A percentile compares a stretch with the other conserved stretches of the same genome.
Evolutionary conservation across 352 stramenopile genomes (phyloP).

Genomic region (Aphanomyces invadans): DNA sequence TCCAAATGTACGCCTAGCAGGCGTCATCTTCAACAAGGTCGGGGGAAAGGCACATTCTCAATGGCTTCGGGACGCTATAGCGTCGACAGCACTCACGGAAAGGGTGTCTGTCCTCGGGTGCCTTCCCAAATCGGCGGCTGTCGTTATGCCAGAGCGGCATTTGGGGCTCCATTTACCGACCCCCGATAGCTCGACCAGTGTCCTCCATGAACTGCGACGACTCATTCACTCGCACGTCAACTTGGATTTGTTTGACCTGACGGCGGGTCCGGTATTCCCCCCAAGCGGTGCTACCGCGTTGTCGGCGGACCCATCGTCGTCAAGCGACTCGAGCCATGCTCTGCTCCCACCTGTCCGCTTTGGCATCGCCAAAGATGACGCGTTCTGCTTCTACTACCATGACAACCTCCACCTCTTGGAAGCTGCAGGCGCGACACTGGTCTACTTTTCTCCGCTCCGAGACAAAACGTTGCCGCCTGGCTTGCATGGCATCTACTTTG

Average conservation of each 20-base stretch:
- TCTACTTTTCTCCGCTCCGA: constrained; percentile 26
- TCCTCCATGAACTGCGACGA: background rate
- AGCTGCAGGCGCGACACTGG: background rate
- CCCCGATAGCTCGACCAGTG: background rate
- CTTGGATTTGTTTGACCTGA: no score
- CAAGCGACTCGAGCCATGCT: no score
- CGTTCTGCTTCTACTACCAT: constrained; percentile 25
- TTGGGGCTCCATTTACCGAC: constrained; percentile 27
- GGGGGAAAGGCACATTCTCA: constrained; percentile 16
- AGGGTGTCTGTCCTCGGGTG: constrained; percentile 12
- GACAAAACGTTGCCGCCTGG: constrained; percentile 13
- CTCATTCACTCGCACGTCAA: constrained; percentile 17
- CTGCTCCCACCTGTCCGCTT: constrained; percentile 14
- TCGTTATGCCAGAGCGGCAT: constrained; percentile 28
- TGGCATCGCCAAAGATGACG: constrained; percentile 17
- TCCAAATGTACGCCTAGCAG: constrained; percentile 17
- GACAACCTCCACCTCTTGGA: constrained; percentile 21
- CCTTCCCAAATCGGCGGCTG: constrained; percentile 16
- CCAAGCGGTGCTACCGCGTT: no score
- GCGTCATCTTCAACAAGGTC: constrained; percentile 28
- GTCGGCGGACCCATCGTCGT: no score
- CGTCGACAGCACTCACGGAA: background rate
- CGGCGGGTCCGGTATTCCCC: no score
- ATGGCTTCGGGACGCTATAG: constrained; percentile 24
- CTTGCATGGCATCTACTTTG: constrained; percentile 30